Conservation (phyloP, 139 green algal genomes). For the Chlamydomonas eustigma region DNA sequence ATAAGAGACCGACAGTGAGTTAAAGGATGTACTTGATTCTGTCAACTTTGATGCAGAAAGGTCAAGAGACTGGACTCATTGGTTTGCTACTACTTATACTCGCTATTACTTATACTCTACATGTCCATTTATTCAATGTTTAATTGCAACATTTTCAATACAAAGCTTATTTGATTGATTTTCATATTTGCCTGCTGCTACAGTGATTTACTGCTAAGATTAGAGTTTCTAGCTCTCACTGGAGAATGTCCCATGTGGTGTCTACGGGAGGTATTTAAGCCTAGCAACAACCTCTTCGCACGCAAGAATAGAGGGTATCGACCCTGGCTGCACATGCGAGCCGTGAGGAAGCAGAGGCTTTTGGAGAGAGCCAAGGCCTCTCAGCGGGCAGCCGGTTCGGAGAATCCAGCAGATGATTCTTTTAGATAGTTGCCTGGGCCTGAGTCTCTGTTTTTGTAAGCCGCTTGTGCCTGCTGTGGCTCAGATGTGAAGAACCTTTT, state of each 20-base stretch:
- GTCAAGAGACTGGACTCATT: too few species aligned
- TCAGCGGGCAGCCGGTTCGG: not conserved
- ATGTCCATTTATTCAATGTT: too few species aligned
- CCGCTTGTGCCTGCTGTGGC: not conserved
- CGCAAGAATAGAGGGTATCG: conserved; percentile 20
- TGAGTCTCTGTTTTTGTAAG: not conserved
- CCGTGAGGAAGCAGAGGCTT: conserved; percentile 1
- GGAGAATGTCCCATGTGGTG: conserved; percentile 10
- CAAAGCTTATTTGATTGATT: too few species aligned
- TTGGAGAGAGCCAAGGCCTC: not conserved
- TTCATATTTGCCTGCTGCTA: too few species aligned
- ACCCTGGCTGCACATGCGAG: conserved; percentile 13
- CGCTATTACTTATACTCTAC: too few species aligned
- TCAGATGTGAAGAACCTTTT: too few species aligned
- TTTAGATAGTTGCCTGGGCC: not conserved
- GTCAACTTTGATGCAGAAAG: too few species aligned
- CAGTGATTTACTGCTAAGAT: conserved; percentile 31
- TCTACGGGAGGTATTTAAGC: conserved; percentile 48
- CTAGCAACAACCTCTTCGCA: conserved; percentile 36
- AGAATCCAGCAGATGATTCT: not conserved
- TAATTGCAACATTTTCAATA: too few species aligned
- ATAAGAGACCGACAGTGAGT: conserved; percentile 24
- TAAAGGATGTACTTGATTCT: too few species aligned
- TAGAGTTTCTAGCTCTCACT: conserved; percentile 49
- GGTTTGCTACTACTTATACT: too few species aligned